Evolutionary conservation across 805 yeast species (phyloP).

Genomic region (Sungouiozyma ichnusensis): DNA sequence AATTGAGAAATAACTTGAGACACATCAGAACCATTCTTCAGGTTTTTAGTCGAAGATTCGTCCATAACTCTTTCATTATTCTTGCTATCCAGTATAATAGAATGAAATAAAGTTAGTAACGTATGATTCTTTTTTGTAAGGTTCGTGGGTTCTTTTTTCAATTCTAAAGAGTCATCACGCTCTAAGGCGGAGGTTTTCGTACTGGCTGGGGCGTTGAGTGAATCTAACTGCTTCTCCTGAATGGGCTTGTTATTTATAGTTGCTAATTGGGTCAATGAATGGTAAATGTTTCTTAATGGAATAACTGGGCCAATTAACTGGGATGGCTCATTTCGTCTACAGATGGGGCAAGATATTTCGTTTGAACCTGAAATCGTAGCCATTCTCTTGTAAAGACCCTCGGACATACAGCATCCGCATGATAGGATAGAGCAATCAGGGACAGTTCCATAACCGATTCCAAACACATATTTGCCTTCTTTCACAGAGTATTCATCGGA

Average conservation of each 20-base stretch:
- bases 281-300: conserved; percentile 26
- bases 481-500: conserved; percentile 10
- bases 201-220: too few species aligned
- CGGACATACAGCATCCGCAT: conserved; percentile 23
- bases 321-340: conserved; percentile 16
- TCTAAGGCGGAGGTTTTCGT: too few species aligned
- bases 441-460: conserved; percentile 17
- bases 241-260: background rate
- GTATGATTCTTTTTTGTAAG: background rate
- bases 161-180: too few species aligned
- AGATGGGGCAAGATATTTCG: conserved; percentile 29
- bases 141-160: background rate
- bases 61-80: background rate
- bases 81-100: background rate
- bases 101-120: background rate
- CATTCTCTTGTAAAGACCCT: conserved; percentile 11
- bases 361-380: conserved; percentile 3
- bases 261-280: conserved; percentile 8
- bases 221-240: too few species aligned
- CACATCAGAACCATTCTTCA: background rate
- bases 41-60: background rate
- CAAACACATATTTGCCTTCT: conserved; percentile 9
- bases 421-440: conserved; percentile 19
- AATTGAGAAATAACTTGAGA: background rate
- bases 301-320: conserved; percentile 26